phyloP scores from a whole-genome alignment of 208 protist genomes.

The Trypanosoma mega region DNA sequence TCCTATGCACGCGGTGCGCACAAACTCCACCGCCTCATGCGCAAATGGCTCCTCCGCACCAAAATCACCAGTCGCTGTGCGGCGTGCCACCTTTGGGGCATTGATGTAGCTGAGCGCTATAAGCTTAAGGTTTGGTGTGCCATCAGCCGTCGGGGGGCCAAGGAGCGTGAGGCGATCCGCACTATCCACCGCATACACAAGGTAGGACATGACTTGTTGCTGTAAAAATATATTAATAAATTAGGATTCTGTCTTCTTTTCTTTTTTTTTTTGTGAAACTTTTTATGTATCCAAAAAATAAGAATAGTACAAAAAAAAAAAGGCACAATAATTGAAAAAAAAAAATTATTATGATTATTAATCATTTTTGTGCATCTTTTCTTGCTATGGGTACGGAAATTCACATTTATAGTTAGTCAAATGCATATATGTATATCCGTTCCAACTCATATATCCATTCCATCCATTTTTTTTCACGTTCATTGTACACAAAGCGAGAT shows the following conservation, averaged over 20 bases:
- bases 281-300: neutral
- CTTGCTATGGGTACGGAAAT: no score
- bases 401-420: no score
- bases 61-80: slow-evolving; percentile 59
- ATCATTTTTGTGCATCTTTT: no score
- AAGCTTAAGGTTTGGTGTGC: slow-evolving; percentile 59
- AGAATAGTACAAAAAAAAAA: slow-evolving; percentile 22
- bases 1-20: slow-evolving; percentile 81
- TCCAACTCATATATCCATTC: neutral
- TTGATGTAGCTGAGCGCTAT: slow-evolving; percentile 89
- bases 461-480: no score
- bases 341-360: no score
- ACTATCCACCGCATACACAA: slow-evolving; percentile 82
- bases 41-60: slow-evolving; percentile 82
- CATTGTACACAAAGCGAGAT: no score
- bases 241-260: slow-evolving; percentile 4
- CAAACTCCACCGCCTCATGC: slow-evolving; percentile 82
- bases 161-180: slow-evolving; percentile 85
- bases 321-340: slow-evolving; percentile 2
- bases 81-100: slow-evolving; percentile 63
- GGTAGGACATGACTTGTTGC: slow-evolving; percentile 42
- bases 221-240: slow-evolving; percentile 14
- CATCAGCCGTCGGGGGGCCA: slow-evolving; percentile 45
- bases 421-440: neutral
- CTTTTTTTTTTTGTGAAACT: slow-evolving; percentile 17